Base-by-base conservation (phyloP, 2,329 filamentous ascomycete genomes). In the Hymenoscyphus salicellus region DNA sequence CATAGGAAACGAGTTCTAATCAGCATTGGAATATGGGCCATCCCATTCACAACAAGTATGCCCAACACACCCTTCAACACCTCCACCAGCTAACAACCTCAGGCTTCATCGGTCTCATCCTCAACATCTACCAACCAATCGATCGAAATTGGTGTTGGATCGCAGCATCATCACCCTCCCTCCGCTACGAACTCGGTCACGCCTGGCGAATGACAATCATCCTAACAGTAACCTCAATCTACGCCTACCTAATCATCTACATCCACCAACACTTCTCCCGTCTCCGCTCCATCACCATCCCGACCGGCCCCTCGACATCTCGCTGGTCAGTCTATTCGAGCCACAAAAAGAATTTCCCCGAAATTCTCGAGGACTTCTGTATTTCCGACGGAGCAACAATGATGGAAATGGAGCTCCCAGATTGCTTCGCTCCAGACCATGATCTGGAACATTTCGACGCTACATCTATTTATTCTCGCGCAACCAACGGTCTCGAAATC, bases 1-100 rank as follows among this genome's bases (percentile, higher is more conserved):
- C 20, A 4, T 23, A 3, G 10, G 5, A 23, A 23, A 26, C 46
- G 20, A 7, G n/a, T 52, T 52, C 46, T 52, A 1, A 52, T 52
- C 2, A 14, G 20, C 46, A 52, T 20, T 20, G 26, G 38, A 46
- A 68, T 23, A 60, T 68, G 65, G 46, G 63, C 41, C 59, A 62
- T 32, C 16, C 66, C 16, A 33, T 30, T 23, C 65, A 62, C 63
- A 61, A 28, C 46, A 23, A 52, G 46, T 52, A 52, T 26, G 4
- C 5, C 2, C 46, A 52, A 14, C 20, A 20, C 23, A 7, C 8
- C 2, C 23, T 52, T 14, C 20, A 26, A 26, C 14, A 23, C 5
- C 5, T 26, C 20, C 63, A 60, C 33, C 41, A 57, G 17, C 32
- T 62, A 59, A 59, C 33, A 28, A 16, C 10, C 17, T 28, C 8